Evolutionary conservation across 495 filamentous ascomycete genomes (phyloP), one percentile per base, ranked within the genome.

Genomic region (Chaetomidium leptoderma): DNA sequence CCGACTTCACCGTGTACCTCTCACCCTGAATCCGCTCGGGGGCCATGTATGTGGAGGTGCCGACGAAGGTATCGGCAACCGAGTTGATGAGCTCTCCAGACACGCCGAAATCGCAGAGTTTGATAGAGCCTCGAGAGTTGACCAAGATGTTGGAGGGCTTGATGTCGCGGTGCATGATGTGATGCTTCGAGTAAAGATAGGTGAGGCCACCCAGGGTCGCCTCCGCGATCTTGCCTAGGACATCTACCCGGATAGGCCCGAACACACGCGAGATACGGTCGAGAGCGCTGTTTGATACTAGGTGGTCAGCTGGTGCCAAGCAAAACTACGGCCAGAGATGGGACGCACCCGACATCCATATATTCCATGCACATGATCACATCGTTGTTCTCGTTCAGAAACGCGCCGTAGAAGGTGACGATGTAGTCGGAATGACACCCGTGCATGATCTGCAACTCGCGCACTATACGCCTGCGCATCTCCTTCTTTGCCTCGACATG

Each of bases 321-420:
- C 17, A 53, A 39, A 4, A 21, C 11, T 19, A 36, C 8, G 9
- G 10, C 23, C 13, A 0, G 32, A n/a, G 44, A 49, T 37, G 39
- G 14, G 17, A 74, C 85, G 70, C 82, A 98, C 93, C 95, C 95
- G 73, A 91, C 90, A 77, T 98, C 93, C 91, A 96, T 96, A 67
- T 98, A 97, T 70, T 98, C 93, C 93, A 98, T 98, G 70, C 93
- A 98, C 87, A 98, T 87, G 58, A 97, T 91, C 59, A 98, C 95
- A 74, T 97, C 93, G 61, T 93, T 88, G 44, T 86, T 87, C 63
- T 96, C 90, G 64, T 96, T 96, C 57, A 97, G 81, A 73, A 97
- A 97, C 23, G 93, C 93, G 46, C 93, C 93, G 65, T 97, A 97
- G 72, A 97, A 97, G 14, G 86, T 95, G 24, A 98, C 93, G 64